Evolutionary conservation across 352 stramenopile genomes (phyloP).

Genomic region (Thraustotheca clavata): DNA sequence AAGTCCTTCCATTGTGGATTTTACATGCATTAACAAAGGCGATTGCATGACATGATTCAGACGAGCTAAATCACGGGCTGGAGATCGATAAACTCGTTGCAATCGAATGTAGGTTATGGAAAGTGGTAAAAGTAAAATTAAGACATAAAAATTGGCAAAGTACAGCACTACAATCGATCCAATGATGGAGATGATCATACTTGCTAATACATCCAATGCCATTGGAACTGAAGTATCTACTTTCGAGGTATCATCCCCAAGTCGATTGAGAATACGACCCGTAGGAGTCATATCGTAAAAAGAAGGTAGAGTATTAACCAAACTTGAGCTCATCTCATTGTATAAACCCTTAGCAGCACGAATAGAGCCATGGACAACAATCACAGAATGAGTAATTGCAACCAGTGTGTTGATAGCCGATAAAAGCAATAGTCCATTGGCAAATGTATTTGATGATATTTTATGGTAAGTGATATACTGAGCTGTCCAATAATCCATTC

Average conservation of each 20-base stretch:
- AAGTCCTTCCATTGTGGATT: conserved; percentile 65
- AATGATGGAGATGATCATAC: conserved; percentile 60
- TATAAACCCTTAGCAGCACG: conserved; percentile 61
- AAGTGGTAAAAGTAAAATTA: conserved; percentile 65
- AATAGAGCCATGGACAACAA: conserved; percentile 78
- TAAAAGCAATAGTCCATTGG: conserved; percentile 50
- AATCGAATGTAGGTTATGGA: conserved; percentile 54
- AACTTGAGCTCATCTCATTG: conserved; percentile 31
- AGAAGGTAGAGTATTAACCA: conserved; percentile 46
- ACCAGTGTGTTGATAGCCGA: conserved; percentile 52
- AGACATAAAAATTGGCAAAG: conserved; percentile 64
- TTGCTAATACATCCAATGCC: conserved; percentile 83
- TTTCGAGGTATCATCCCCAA: conserved; percentile 74
- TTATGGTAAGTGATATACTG: conserved; percentile 58
- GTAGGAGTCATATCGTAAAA: conserved; percentile 68
- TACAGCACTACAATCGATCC: conserved; percentile 71
- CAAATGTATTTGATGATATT: conserved; percentile 43
- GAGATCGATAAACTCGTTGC: conserved; percentile 55
- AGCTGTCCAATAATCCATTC: conserved; percentile 77
- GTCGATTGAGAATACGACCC: conserved; percentile 62
- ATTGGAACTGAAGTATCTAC: conserved; percentile 85
- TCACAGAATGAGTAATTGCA: conserved; percentile 67
- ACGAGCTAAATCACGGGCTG: conserved; percentile 59
- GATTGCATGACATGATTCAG: conserved; percentile 67
- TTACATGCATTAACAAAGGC: conserved; percentile 61